Conservation (phyloP, 2,329 filamentous ascomycete species). For the Pseudogymnoascus sp. region DNA sequence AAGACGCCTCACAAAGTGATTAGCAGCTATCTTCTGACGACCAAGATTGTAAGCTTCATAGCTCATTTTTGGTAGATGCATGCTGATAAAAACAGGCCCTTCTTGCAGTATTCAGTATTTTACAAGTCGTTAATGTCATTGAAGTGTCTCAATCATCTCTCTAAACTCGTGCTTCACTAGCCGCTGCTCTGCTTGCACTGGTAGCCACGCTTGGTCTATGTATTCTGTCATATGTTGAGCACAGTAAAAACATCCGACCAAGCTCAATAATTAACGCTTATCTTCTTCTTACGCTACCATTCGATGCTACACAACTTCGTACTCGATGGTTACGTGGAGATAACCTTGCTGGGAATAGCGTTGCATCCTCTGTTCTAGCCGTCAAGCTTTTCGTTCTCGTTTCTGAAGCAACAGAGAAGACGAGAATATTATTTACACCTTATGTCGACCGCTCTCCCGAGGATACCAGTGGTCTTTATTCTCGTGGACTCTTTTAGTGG, state of each 20-base stretch:
- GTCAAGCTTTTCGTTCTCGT: slow-evolving; percentile 18
- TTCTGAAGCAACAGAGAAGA: slow-evolving; percentile 20
- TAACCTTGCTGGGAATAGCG: not conserved
- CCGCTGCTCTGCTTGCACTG: slow-evolving; percentile 19
- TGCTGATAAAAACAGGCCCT: slow-evolving; percentile 12
- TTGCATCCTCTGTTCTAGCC: slow-evolving; percentile 14
- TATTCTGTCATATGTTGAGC: slow-evolving; percentile 20
- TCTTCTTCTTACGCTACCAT: slow-evolving; percentile 22
- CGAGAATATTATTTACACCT: slow-evolving; percentile 12
- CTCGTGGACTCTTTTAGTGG: slow-evolving; percentile 31
- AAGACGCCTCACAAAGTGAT: slow-evolving; percentile 19
- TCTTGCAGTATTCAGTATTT: slow-evolving; percentile 17
- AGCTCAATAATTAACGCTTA: slow-evolving; percentile 20
- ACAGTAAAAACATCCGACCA: slow-evolving; percentile 19
- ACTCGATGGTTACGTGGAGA: slow-evolving; percentile 17
- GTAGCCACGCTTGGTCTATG: slow-evolving; percentile 14
- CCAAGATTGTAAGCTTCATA: slow-evolving; percentile 18
- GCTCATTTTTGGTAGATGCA: not conserved
- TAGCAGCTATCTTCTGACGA: slow-evolving; percentile 17
- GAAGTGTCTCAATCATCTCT: slow-evolving; percentile 14
- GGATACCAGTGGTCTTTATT: slow-evolving; percentile 29
- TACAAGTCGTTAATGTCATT: slow-evolving; percentile 17
- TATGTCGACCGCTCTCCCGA: slow-evolving; percentile 20
- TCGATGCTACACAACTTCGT: slow-evolving; percentile 21
- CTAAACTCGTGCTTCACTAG: slow-evolving; percentile 16